These are phyloP conservation scores for Fusarium incarnatum DNA, from an alignment of 2,329 filamentous ascomycete genomes.

Conservation along the genomic window DNA sequence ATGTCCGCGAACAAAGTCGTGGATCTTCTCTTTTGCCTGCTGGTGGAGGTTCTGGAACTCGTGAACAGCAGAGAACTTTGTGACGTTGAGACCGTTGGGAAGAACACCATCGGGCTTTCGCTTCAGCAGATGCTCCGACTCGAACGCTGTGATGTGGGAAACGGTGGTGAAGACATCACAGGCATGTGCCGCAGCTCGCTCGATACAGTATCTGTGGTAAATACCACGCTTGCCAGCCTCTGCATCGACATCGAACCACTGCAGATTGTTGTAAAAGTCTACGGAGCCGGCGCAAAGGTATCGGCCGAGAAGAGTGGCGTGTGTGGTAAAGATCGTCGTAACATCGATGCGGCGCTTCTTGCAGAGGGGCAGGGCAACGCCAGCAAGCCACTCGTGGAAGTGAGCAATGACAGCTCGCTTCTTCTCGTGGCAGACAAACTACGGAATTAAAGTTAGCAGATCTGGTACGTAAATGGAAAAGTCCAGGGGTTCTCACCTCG, in stretches of 20 bases:
- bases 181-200: slow-evolving; percentile 90
- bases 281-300: slow-evolving; percentile 98
- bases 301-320: slow-evolving; percentile 92
- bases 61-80: slow-evolving; percentile 96
- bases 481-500: slow-evolving; percentile 71
- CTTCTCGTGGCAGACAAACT: slow-evolving; percentile 96
- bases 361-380: slow-evolving; percentile 89
- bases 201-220: slow-evolving; percentile 98
- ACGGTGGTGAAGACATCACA: slow-evolving; percentile 99
- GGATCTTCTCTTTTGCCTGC: slow-evolving; percentile 96
- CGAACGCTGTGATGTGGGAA: slow-evolving; percentile 97
- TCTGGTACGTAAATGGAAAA: slow-evolving; percentile 7
- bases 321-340: slow-evolving; percentile 98
- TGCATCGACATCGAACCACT: slow-evolving; percentile 94
- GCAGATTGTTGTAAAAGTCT: slow-evolving; percentile 99
- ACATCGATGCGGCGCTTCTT: slow-evolving; percentile 96
- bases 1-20: slow-evolving; percentile 96
- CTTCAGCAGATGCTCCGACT: slow-evolving; percentile 97
- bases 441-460: slow-evolving; percentile 31
- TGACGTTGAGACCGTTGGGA: slow-evolving; percentile 97
- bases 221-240: slow-evolving; percentile 98
- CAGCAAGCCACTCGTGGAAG: slow-evolving; percentile 98
- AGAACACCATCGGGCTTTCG: slow-evolving; percentile 96
- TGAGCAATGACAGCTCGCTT: slow-evolving; percentile 93
- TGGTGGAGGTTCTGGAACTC: slow-evolving; percentile 99